Evolutionary conservation across 495 filamentous ascomycete species (phyloP), one percentile per base, ranked within the genome.

Genomic region (Bryoglossum gracile): DNA sequence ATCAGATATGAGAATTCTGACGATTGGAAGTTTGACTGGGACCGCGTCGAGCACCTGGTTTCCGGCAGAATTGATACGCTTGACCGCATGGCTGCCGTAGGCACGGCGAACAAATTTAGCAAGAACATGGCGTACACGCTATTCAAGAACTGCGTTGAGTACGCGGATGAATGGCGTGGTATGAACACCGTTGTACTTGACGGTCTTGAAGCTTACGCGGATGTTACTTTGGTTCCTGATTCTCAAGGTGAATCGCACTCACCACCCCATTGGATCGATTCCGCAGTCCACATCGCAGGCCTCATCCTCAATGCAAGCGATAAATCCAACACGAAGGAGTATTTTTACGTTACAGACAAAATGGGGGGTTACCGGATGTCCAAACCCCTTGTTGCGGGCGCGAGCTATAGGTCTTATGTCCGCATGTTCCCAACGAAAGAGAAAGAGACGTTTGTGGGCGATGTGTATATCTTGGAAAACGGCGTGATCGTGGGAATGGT

Each of bases 261-360:
- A 46, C 75, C 76, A 41, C 84, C 84, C 1, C 82, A 80, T 61
- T 85, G 79, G 71, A 83, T 86, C 34, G 85, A 88, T 60, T 80
- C 76, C 35, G 51, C 76, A 33, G 77, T 73, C 53, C 78, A 83
- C 54, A 68, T 84, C 25, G 80, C 82, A 11, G 86, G 86, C 21
- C 89, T 90, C 63, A 79, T 82, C 53, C 81, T 87, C 67, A 89
- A 89, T 58, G 84, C 75, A 13, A 88, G 79, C 45, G 84, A 87
- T 53, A 73, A 71, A 21, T 73, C 80, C 2, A 81, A 88, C 54
- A 80, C 79, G 0, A 78, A 80, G 49, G 78, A 82, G 44, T 68
- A 81, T 33, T 80, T 86, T 21, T 89, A 77, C 59, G 79, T 89
- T 44, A 85, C 81, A 26, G 85, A 89, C 55, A 82, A 83, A 16